These are phyloP conservation scores for Colletotrichum gigasporum DNA, from an alignment of 2,329 filamentous ascomycete species.

Conservation along the genomic window DNA sequence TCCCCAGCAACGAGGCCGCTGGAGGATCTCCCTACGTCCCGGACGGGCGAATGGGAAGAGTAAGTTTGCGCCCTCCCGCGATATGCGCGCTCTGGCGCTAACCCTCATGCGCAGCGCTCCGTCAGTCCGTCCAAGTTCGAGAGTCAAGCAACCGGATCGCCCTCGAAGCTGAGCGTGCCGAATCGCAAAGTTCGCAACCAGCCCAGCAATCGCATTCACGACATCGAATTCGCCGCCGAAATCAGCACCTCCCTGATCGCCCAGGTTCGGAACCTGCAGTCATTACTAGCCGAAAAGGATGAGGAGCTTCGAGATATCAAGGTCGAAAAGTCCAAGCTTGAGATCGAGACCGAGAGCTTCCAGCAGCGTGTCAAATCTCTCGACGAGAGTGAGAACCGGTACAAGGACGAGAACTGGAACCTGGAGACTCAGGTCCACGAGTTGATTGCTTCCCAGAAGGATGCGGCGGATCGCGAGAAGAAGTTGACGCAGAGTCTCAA, in stretches of 20 bases:
- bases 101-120: conserved; percentile 62
- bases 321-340: conserved; percentile 79
- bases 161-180: conserved; percentile 87
- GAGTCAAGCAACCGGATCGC: conserved; percentile 84
- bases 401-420: conserved; percentile 99
- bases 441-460: conserved; percentile 75
- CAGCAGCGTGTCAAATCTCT: conserved; percentile 82
- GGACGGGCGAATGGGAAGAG: conserved; percentile 61
- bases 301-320: conserved; percentile 82
- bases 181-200: conserved; percentile 92
- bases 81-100: conserved; percentile 13
- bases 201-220: conserved; percentile 85
- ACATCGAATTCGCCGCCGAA: conserved; percentile 98
- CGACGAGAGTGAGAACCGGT: conserved; percentile 93
- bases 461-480: conserved; percentile 83
- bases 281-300: conserved; percentile 85
- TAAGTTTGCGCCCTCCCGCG: conserved; percentile 46
- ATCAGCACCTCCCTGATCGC: conserved; percentile 94
- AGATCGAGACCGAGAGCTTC: conserved; percentile 82
- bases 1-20: conserved; percentile 73
- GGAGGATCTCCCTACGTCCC: conserved; percentile 62
- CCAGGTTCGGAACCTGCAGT: conserved; percentile 92
- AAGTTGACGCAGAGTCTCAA: conserved; percentile 80
- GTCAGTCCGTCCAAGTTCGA: conserved; percentile 82
- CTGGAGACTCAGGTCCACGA: conserved; percentile 94